These are phyloP conservation scores for Daldinia decipiens DNA, from an alignment of 495 filamentous ascomycete genomes.

Conservation along the genomic window DNA sequence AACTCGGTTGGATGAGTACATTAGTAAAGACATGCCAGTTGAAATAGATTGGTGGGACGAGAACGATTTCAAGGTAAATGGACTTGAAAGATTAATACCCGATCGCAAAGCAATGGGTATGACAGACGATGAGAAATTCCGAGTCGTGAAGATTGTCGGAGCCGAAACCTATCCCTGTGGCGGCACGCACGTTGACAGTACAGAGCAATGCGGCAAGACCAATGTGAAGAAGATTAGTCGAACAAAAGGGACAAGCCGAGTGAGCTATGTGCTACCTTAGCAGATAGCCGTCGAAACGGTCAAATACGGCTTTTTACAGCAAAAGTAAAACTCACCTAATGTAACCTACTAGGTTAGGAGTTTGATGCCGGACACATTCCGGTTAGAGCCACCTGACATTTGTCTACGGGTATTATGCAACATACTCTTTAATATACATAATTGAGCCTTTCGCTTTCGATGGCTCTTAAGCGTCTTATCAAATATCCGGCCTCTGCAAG, in stretches of 20 bases:
- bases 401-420: slow-evolving; percentile 14
- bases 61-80: slow-evolving; percentile 58
- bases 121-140: slow-evolving; percentile 59
- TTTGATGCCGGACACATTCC: slow-evolving; percentile 4
- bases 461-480: background rate
- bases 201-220: slow-evolving; percentile 62
- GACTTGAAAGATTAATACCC: slow-evolving; percentile 61
- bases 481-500: background rate
- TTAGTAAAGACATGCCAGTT: slow-evolving; percentile 63
- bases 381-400: slow-evolving; percentile 1
- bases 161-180: slow-evolving; percentile 71
- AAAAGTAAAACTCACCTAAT: background rate
- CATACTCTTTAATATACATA: slow-evolving; percentile 14
- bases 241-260: slow-evolving; percentile 64
- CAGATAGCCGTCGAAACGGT: background rate
- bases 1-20: slow-evolving; percentile 60
- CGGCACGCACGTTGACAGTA: slow-evolving; percentile 69
- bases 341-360: background rate
- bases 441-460: background rate
- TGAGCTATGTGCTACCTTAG: slow-evolving; percentile 61
- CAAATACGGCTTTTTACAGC: background rate
- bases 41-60: slow-evolving; percentile 69
- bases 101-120: slow-evolving; percentile 56
- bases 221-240: slow-evolving; percentile 69
- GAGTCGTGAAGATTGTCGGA: slow-evolving; percentile 66